Conservation (phyloP, 2,329 filamentous ascomycete genomes). For the Uncinocarpus reesii region DNA sequence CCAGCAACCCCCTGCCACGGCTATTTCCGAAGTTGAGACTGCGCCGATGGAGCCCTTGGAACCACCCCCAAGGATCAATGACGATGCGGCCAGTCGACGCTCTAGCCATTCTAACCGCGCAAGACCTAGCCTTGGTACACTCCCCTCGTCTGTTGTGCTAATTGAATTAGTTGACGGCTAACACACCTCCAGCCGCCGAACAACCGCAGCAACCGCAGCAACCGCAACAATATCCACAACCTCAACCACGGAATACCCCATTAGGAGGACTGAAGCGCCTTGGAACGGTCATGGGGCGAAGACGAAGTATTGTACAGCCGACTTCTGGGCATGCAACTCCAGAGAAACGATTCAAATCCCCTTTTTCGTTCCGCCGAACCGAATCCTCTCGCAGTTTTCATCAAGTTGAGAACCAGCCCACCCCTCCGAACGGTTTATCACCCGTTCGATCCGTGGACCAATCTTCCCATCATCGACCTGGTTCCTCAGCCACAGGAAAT, state of each 20-base stretch:
- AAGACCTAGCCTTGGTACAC: constrained; percentile 26
- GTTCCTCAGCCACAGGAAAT: constrained; percentile 7
- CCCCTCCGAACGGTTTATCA: constrained; percentile 20
- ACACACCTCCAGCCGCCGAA: constrained; percentile 27
- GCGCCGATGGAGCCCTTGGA: constrained; percentile 26
- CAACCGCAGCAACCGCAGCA: too few relatives aligned
- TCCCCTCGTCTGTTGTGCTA: not conserved
- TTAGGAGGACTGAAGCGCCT: constrained; percentile 38
- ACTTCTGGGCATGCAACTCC: constrained; percentile 22
- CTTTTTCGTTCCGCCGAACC: constrained; percentile 25
- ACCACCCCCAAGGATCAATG: constrained; percentile 35
- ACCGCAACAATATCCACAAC: too few relatives aligned
- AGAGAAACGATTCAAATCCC: constrained; percentile 35
- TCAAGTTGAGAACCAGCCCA: constrained; percentile 20
- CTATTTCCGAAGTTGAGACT: constrained; percentile 18
- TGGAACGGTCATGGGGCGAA: constrained; percentile 40
- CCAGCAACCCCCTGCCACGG: constrained; percentile 21
- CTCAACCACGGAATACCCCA: constrained; percentile 32
- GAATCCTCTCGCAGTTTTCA: constrained; percentile 22
- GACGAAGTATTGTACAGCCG: constrained; percentile 36
- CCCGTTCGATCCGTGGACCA: constrained; percentile 18
- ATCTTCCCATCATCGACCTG: constrained; percentile 12
- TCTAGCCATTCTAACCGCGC: constrained; percentile 40
- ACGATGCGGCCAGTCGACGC: constrained; percentile 47
- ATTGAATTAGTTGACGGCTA: constrained; percentile 1